Base-by-base conservation (phyloP, 1,139 yeast species). In the Zhuliangozyma blackwelliae region DNA sequence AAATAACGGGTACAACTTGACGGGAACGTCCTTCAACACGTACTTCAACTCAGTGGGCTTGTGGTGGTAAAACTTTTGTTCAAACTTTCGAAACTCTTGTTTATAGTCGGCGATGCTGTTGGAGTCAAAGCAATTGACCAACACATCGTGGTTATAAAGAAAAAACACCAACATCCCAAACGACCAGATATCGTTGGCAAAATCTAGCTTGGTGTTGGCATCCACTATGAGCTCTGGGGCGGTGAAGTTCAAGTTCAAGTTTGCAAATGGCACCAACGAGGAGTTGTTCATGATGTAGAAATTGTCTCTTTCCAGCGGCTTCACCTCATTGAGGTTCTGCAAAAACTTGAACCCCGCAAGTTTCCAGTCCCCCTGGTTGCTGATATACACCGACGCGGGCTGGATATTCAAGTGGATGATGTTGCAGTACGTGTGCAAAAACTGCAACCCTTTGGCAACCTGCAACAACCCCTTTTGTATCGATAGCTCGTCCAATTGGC, bases 281-380 rank as follows among this genome's bases (percentile, higher is more conserved):
- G 86, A 88, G 45, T 76, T 73, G 35, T 79, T 77, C 57, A 82
- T 81, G 35, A 82, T 62, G 48, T 68, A 81, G 47, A 66, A 80
- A 39, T 76, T 80, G 8, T 66, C 68, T 56, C 79, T 63, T 56
- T 55, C 79, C 54, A 38, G 71, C 19, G 63, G 69, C 2, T 76
- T 59, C 6, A 76, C 62, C 32, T 71, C 74, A 45, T 58, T 72
- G 37, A 77, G 49, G 40, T 73, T 74, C 30, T 82, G 82, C 22
- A 86, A 57, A 49, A 83, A 83, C 34, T 75, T 75, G 45, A 85
- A 72, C 1, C 97, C 97, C 7, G 84, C 75, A 3, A 92, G 58
- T 58, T 90, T 92, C 97, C 97, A 94, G 59, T 92, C 98, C 1
- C 95, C 94, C 48, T 84, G 89, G 29, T 78, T 81, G 47, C 85